phyloP scores from a whole-genome alignment of 2,329 filamentous ascomycete species.

The Fusarium sp. region DNA sequence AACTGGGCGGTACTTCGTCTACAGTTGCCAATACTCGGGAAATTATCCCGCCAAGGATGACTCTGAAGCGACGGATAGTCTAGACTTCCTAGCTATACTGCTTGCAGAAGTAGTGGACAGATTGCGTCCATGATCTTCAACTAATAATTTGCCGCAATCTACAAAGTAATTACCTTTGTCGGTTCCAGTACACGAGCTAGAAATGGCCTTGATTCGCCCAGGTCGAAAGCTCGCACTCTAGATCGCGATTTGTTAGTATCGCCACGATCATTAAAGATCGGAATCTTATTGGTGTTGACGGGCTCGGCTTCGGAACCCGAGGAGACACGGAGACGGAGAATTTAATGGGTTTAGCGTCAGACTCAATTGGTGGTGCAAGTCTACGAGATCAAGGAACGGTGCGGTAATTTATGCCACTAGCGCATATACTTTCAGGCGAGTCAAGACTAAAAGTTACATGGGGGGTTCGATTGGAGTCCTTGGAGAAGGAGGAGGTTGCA shows the following conservation, averaged over 20 bases:
- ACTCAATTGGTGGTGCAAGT: conserved; percentile 1
- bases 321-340: background rate
- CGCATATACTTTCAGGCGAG: too few species aligned
- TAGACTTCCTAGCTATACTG: conserved; percentile 2
- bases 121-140: background rate
- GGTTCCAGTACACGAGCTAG: background rate
- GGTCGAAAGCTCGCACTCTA: background rate
- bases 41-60: background rate
- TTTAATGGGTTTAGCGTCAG: background rate
- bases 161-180: background rate
- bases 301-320: conserved; percentile 15
- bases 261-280: conserved; percentile 11
- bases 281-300: conserved; percentile 1
- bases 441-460: background rate
- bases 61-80: background rate
- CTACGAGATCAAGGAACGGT: background rate
- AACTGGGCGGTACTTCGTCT: conserved; percentile 14
- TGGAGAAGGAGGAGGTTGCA: conserved; percentile 30
- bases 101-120: background rate
- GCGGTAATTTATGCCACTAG: too few species aligned
- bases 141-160: conserved; percentile 9
- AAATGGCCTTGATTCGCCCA: background rate
- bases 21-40: conserved; percentile 13
- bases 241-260: background rate
- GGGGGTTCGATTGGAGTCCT: conserved; percentile 31